Evolutionary conservation across 306 rosid species (phyloP).

Genomic region (cucumber (Cucumis sativus)): Cucumber_9930_V3 NC_026655.2:5582001-5582500

Average conservation of each 20-base stretch:
- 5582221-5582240: not conserved
- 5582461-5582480: conserved; percentile 21
- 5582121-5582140: too few species aligned
- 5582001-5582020: too few species aligned
- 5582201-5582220: too few species aligned
- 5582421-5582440: conserved; percentile 12
- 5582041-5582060: too few species aligned
- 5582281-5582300: not conserved
- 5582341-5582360: not conserved
- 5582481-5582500: conserved; percentile 17
- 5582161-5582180: too few species aligned
- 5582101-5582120: too few species aligned
- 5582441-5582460: conserved; percentile 47
- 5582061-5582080: too few species aligned
- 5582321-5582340: not conserved
- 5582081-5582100: too few species aligned
- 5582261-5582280: not conserved
- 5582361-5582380: not conserved
- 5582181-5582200: not conserved
- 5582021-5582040: too few species aligned
- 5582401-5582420: conserved; percentile 1
- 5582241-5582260: too few species aligned
- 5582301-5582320: not conserved
- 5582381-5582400: not conserved
- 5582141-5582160: too few species aligned